phyloP scores from a whole-genome alignment of 805 yeast species.

The Yamadazyma olivae region DNA sequence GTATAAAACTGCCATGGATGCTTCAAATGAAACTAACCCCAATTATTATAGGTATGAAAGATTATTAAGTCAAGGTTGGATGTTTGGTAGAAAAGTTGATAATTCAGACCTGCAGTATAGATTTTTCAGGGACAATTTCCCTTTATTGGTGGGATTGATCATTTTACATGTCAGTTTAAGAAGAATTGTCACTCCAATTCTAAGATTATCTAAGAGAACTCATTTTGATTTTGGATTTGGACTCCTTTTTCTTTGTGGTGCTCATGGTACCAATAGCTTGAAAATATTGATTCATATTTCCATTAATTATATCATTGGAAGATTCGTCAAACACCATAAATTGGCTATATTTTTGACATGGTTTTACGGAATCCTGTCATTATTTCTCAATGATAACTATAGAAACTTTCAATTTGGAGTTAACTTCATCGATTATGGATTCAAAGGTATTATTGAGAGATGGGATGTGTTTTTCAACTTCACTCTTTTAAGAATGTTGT shows the following conservation, averaged over 20 bases:
- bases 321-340: conserved; percentile 27
- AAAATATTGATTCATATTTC: conserved; percentile 59
- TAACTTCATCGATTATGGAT: conserved; percentile 55
- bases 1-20: conserved; percentile 78
- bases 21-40: conserved; percentile 70
- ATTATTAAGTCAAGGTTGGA: conserved; percentile 78
- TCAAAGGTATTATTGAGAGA: conserved; percentile 73
- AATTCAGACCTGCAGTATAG: conserved; percentile 89
- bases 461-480: conserved; percentile 98
- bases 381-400: conserved; percentile 73
- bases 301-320: conserved; percentile 51
- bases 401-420: conserved; percentile 55
- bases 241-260: conserved; percentile 57
- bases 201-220: conserved; percentile 35
- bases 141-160: conserved; percentile 55
- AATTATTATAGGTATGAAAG: conserved; percentile 65
- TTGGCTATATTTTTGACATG: conserved; percentile 53
- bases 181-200: conserved; percentile 19
- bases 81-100: conserved; percentile 86
- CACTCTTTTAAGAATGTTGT: conserved; percentile 77
- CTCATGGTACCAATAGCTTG: conserved; percentile 76
- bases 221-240: conserved; percentile 77
- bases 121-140: conserved; percentile 80
- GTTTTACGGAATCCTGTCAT: conserved; percentile 74
- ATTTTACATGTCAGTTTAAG: conserved; percentile 54